These are phyloP conservation scores for Diaporthe humulicola DNA, from an alignment of 2,329 filamentous ascomycete species.

Conservation along the genomic window DNA sequence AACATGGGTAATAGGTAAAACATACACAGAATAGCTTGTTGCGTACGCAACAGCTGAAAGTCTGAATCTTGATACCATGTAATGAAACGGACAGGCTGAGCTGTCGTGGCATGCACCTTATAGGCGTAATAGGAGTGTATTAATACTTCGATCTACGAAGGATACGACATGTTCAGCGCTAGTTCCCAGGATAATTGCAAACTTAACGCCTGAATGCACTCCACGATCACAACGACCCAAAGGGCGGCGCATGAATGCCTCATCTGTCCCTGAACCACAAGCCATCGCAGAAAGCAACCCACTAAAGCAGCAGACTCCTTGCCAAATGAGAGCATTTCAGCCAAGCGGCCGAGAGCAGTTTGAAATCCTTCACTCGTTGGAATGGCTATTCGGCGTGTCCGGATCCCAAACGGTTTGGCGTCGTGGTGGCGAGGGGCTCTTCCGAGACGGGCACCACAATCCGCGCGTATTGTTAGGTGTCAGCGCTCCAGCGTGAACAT, in stretches of 20 bases:
- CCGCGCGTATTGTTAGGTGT: neutral
- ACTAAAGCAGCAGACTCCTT: neutral
- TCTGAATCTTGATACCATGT: neutral
- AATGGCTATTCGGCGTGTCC: neutral
- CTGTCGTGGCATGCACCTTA: neutral
- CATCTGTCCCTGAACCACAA: neutral
- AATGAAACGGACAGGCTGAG: neutral
- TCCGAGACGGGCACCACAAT: neutral
- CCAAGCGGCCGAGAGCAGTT: neutral
- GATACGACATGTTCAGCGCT: neutral
- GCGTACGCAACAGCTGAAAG: neutral
- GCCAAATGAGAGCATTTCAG: neutral
- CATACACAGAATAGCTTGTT: neutral
- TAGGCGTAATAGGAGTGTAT: neutral
- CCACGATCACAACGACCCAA: neutral
- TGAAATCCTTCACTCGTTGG: neutral
- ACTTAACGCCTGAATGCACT: neutral
- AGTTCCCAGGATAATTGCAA: neutral
- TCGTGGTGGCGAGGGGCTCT: neutral
- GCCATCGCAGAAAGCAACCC: neutral
- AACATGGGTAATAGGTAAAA: neutral
- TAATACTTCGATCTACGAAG: neutral
- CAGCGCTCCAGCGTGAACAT: neutral
- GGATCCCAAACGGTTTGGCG: neutral
- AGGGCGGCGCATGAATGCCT: neutral